Percentiles rank a stretch among this genome's conserved stretches.
phyloP scores from a whole-genome alignment of 2,329 filamentous ascomycete genomes.

The Mycosphaerella sp. region DNA sequence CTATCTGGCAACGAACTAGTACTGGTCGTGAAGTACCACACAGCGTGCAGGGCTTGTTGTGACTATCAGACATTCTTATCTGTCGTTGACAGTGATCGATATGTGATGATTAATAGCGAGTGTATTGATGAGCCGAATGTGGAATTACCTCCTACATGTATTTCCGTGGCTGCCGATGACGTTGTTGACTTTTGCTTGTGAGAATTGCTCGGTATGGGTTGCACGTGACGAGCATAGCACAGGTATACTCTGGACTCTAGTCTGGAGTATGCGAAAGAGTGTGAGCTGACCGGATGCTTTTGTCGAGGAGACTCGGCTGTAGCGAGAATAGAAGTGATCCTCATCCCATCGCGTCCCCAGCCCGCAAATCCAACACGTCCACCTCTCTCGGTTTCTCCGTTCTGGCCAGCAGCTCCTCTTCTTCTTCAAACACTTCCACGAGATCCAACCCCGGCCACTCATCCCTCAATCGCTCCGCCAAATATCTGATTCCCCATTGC shows the following conservation, averaged over 20 bases:
- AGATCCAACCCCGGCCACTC: slow-evolving; percentile 32
- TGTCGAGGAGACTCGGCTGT: too few relatives aligned
- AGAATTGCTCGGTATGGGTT: neutral
- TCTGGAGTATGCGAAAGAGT: too few relatives aligned
- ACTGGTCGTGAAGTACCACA: slow-evolving; percentile 36
- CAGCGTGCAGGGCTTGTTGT: slow-evolving; percentile 39
- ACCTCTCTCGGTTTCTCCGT: neutral
- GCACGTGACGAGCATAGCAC: neutral
- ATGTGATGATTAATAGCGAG: too few relatives aligned
- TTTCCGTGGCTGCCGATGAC: slow-evolving; percentile 4
- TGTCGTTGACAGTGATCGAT: too few relatives aligned
- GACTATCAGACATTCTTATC: too few relatives aligned
- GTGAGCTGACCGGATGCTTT: too few relatives aligned
- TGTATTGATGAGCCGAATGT: too few relatives aligned
- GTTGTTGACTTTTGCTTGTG: slow-evolving; percentile 6
- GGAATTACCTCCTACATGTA: too few relatives aligned
- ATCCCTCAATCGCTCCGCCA: slow-evolving; percentile 28
- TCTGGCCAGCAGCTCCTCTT: slow-evolving; percentile 13
- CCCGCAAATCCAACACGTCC: neutral
- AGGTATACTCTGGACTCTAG: too few relatives aligned
- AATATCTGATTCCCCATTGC: slow-evolving; percentile 38
- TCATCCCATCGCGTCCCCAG: too few relatives aligned
- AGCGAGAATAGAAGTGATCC: too few relatives aligned
- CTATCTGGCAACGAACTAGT: slow-evolving; percentile 42
- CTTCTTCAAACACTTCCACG: slow-evolving; percentile 36